phyloP scores from a whole-genome alignment of 2,329 filamentous ascomycete species.

The Didymella lethalis region DNA sequence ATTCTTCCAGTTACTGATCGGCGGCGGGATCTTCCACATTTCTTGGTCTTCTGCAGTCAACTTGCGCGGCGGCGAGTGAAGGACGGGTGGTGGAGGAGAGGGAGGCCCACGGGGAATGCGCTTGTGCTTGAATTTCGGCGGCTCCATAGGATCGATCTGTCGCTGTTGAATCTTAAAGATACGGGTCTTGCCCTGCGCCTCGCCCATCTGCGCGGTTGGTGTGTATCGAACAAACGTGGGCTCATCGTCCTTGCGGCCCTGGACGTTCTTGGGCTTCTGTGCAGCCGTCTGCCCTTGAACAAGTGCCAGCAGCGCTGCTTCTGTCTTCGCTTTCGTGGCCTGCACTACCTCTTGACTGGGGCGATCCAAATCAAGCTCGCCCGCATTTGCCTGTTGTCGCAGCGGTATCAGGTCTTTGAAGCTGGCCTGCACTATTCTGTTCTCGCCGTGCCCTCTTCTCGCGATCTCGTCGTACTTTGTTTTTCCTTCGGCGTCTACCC shows the following conservation, averaged over 20 bases:
- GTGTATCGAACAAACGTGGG: conserved; percentile 96
- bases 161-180: conserved; percentile 99
- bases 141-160: conserved; percentile 94
- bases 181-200: conserved; percentile 82
- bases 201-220: conserved; percentile 96
- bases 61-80: conserved; percentile 94
- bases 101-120: conserved; percentile 94
- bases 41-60: conserved; percentile 97
- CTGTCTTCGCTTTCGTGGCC: conserved; percentile 85
- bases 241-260: conserved; percentile 78
- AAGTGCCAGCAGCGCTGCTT: conserved; percentile 81
- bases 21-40: conserved; percentile 89
- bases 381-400: conserved; percentile 89
- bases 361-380: conserved; percentile 85
- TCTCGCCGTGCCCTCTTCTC: conserved; percentile 82
- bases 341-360: conserved; percentile 85
- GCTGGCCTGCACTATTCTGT: conserved; percentile 87
- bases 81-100: conserved; percentile 88
- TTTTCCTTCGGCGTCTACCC: conserved; percentile 89
- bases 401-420: conserved; percentile 98
- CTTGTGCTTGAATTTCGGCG: conserved; percentile 98
- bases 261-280: conserved; percentile 96
- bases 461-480: conserved; percentile 97
- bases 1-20: conserved; percentile 99
- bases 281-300: conserved; percentile 86